Conservation (phyloP, 352 stramenopile genomes). For the Aphanomyces euteiches region DNA sequence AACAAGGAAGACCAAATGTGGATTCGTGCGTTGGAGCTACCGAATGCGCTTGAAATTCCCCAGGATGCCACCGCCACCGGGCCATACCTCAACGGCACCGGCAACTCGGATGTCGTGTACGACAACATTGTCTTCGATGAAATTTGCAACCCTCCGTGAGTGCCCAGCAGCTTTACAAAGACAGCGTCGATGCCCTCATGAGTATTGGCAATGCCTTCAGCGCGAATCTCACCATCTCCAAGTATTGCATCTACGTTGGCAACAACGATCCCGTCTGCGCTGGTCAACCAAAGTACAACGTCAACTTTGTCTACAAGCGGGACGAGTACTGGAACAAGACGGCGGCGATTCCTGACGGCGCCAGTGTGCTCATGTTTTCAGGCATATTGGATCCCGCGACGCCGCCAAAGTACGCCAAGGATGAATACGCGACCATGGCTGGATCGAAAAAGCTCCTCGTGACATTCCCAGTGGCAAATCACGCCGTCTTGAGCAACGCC, state of each 20-base stretch:
- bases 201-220: constrained; percentile 27
- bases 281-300: not conserved
- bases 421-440: constrained; percentile 33
- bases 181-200: constrained; percentile 37
- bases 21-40: constrained; percentile 38
- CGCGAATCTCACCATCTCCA: constrained; percentile 31
- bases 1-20: constrained; percentile 34
- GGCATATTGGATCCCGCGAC: constrained; percentile 38
- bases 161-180: constrained; percentile 24
- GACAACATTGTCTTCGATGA: constrained; percentile 40
- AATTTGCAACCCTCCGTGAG: constrained; percentile 34
- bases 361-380: constrained; percentile 38
- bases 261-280: not conserved
- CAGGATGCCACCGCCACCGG: constrained; percentile 16
- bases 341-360: constrained; percentile 30
- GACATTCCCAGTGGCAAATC: constrained; percentile 42
- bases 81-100: constrained; percentile 12
- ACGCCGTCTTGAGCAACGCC: constrained; percentile 39
- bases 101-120: constrained; percentile 37
- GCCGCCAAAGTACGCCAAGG: constrained; percentile 38
- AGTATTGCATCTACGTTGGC: not conserved
- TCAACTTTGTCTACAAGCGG: constrained; percentile 32
- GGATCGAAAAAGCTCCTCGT: constrained; percentile 42
- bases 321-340: constrained; percentile 38
- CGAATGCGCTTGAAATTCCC: constrained; percentile 30